phyloP scores from a whole-genome alignment of 2,329 filamentous ascomycete species.

The Diaporthe citrichinensis region DNA sequence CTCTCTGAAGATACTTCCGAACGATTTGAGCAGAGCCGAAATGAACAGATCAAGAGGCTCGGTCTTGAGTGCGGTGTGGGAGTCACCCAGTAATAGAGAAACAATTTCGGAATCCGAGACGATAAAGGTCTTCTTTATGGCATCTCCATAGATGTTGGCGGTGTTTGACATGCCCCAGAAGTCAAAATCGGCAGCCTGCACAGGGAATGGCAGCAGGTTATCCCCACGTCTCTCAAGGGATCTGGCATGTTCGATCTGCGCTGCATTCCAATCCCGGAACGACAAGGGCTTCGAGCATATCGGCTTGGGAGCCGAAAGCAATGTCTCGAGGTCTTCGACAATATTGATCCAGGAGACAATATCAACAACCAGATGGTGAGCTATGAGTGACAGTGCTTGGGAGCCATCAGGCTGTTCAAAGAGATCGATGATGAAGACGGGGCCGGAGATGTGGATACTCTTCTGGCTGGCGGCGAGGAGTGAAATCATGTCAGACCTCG shows the following conservation, averaged over 20 bases:
- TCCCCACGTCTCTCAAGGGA: neutral
- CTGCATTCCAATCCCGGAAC: neutral
- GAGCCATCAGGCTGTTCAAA: conserved; percentile 11
- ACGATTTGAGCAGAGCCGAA: conserved; percentile 2
- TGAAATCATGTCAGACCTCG: neutral
- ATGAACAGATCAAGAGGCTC: conserved; percentile 7
- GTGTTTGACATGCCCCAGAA: conserved; percentile 14
- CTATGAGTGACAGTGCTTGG: neutral
- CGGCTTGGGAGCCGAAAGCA: neutral
- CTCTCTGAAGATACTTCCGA: neutral
- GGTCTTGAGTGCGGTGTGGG: conserved; percentile 12
- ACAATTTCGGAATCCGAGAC: neutral
- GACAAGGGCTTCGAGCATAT: neutral
- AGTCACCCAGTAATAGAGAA: neutral
- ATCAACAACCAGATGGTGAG: conserved; percentile 8
- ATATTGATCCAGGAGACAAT: conserved; percentile 17
- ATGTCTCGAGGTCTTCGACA: conserved; percentile 4
- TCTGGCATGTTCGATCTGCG: conserved; percentile 1
- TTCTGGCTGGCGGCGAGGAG: neutral
- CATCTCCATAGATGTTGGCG: neutral
- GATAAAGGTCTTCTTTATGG: neutral
- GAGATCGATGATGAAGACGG: neutral
- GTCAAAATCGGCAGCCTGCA: conserved; percentile 5
- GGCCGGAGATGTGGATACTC: neutral
- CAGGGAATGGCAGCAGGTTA: neutral